Percentiles rank a stretch among this genome's conserved stretches.
These are phyloP conservation scores for Coemansia sp. DNA, from an alignment of 371 early-diverging fungal genomes.

Conservation along the genomic window DNA sequence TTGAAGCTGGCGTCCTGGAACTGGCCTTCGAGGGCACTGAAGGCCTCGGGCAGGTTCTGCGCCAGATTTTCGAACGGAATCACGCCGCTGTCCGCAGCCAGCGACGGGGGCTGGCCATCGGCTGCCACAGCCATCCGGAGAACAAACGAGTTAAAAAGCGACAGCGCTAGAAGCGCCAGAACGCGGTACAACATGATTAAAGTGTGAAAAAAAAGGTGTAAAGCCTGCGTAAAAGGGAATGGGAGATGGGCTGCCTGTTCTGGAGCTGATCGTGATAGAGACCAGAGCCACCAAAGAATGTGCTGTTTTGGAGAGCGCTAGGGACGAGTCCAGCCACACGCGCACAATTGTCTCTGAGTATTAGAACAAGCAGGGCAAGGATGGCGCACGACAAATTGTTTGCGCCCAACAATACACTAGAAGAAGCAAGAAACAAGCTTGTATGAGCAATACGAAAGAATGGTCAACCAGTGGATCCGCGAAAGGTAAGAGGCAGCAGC, in stretches of 20 bases:
- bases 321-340: not conserved
- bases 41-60: conserved; percentile 43
- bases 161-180: not conserved
- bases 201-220: not conserved
- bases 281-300: too few species aligned
- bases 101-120: not conserved
- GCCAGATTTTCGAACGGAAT: conserved; percentile 47
- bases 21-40: conserved; percentile 38
- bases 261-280: too few species aligned
- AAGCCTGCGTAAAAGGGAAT: not conserved
- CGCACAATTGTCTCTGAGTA: not conserved
- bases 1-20: conserved; percentile 34
- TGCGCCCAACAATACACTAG: not conserved
- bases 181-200: not conserved
- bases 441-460: not conserved
- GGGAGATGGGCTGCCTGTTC: too few species aligned
- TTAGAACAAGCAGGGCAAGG: not conserved
- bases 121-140: not conserved
- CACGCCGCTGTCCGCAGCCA: not conserved
- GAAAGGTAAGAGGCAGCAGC: not conserved
- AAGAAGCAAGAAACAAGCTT: not conserved
- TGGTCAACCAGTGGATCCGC: not conserved
- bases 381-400: conserved; percentile 1
- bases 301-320: too few species aligned
- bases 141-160: conserved; percentile 5